Base-by-base conservation (phyloP, 257 asterid species). In the Nicotiana attenuata region DNA sequence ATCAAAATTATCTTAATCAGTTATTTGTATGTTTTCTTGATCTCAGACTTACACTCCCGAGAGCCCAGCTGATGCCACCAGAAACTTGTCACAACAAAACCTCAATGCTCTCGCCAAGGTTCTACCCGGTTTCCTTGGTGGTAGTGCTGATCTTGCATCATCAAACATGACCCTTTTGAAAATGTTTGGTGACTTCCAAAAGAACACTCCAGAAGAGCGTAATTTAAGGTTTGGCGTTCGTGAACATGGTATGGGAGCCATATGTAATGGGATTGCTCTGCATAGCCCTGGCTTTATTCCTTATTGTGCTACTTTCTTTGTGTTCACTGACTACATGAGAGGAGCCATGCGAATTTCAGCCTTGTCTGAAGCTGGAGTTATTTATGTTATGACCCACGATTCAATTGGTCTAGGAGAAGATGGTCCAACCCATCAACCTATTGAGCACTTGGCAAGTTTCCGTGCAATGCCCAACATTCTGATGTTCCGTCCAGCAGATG, bases 261-360 rank as follows among this genome's bases (percentile, higher is more conserved):
- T 94, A 85, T 89, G 94, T 66, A 92, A 92, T 7, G 98, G 98
- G 66, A 91, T 94, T 3, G 91, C 93, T 77, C 92, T 81, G 76
- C 98, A 94, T 90, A 85, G 96, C 90, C 92, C 92, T 45, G 97
- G 97, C 63, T 84, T 92, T 57, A 86, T 93, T 77, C 98, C 98
- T 19, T 94, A 91, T 84, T 91, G 97, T 80, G 97, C 97, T 38
- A 94, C 98, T 65, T 94, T 92, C 90, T 90, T 94, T 59, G 97
- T 94, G 65, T 94, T 94, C 94, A 92, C 97, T 0, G 98, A 94
- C 86, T 94, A 94, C 91, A 92, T 92, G 98, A 90, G 98, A 86
- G 97, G 92, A 15, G 98, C 98, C 91, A 92, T 92, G 50, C 87
- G 98, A 52, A 85, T 94, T 85, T 92, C 98, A 5, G 98, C 98